Base-by-base conservation (phyloP, 257 asterid species). In the Nicotiana knightiana region DNA sequence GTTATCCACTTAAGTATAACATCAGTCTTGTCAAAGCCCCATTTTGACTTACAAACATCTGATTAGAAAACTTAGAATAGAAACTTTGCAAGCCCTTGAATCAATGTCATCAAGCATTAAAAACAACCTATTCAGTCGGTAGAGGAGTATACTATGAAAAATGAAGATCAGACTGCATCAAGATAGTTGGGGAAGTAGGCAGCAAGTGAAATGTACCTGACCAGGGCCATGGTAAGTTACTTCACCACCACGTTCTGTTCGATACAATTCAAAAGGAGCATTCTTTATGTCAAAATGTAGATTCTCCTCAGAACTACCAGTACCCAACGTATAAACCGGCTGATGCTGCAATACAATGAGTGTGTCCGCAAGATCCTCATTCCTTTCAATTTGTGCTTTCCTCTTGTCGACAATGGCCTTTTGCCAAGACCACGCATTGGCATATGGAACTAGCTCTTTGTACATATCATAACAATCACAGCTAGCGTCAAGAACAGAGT, bases 161-260 rank as follows among this genome's bases (percentile, higher is more conserved):
- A 33, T 33, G 18, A 67, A 15, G 15, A 16, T 66, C 48, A 32
- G 7, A 67, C 58, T 5, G 28, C 6, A 68, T 39, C 15, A 70
- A 39, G 58, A 21, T 21, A 70, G 33, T 70, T 43, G 32, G 55
- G 33, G 6, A 70, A 70, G 37, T 12, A 71, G 61, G 79, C 13
- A 12, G 61, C 63, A 75, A 15, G 63, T 11, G 65, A 68, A 80
- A 73, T 73, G 58, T 82, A 96, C 99, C 97, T 96, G 98, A 33
- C 99, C 98, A 86, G 98, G 99, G 59, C 98, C 98, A 85, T 96
- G 97, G 83, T 90, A 95, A n/a, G 98, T 95, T 82, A 95, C 96
- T 89, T 95, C 99, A 8, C 99, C 97, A 18, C 99, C 99, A 1
- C 96, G 91, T 76, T 94, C 99, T 0, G 98, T 96, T 80, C 96